These are phyloP conservation scores for Wallacemonas sp. DNA, from an alignment of 208 protist species.

Conservation along the genomic window DNA sequence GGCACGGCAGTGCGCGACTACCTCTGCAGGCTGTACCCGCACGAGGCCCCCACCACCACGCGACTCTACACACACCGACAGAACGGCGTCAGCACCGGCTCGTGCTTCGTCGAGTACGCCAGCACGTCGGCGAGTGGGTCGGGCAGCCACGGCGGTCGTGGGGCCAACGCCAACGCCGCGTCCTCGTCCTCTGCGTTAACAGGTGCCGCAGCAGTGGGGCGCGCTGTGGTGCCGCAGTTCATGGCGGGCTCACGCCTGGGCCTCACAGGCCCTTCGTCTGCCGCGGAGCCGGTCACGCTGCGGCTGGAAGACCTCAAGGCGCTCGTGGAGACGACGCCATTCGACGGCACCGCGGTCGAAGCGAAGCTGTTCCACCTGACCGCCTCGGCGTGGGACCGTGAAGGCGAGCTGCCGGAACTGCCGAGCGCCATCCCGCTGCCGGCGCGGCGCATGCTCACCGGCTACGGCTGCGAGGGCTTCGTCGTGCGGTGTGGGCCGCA, in stretches of 20 bases:
- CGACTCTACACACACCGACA: conserved; percentile 77
- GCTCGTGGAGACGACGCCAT: conserved; percentile 50
- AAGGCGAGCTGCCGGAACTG: conserved; percentile 70
- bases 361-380: conserved; percentile 60
- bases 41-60: conserved; percentile 42
- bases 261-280: background rate
- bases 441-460: conserved; percentile 28
- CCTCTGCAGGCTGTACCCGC: conserved; percentile 46
- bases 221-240: conserved; percentile 6
- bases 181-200: no score
- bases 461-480: conserved; percentile 80
- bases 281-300: conserved; percentile 13
- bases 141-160: no score
- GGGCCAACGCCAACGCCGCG: no score
- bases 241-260: background rate
- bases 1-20: conserved; percentile 55
- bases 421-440: conserved; percentile 53
- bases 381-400: conserved; percentile 61
- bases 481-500: conserved; percentile 57
- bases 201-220: background rate
- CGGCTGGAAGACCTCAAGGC: conserved; percentile 40
- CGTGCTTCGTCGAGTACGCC: conserved; percentile 83
- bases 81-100: conserved; percentile 75
- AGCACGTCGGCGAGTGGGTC: no score
- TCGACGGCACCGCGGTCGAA: conserved; percentile 32